Percentiles rank a stretch among this genome's conserved stretches.
Evolutionary conservation across 345 rosid species (phyloP).

Genomic region (Hypericum androsaemum): DNA sequence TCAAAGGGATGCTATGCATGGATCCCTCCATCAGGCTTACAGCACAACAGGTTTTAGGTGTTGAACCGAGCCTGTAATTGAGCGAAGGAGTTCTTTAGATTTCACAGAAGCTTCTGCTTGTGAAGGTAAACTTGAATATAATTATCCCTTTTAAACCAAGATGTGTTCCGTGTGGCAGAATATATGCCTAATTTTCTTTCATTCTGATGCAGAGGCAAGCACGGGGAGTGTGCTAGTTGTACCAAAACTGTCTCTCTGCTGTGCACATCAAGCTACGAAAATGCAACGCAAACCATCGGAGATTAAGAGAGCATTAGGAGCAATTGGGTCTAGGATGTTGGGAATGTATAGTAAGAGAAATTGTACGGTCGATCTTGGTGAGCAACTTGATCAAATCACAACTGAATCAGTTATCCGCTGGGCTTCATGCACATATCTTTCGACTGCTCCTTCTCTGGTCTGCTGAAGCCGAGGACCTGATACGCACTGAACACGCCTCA

Average conservation of each 20-base stretch:
- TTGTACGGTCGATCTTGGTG: constrained; percentile 49
- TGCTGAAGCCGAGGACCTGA: constrained; percentile 23
- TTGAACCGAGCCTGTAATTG: constrained; percentile 7
- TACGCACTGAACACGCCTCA: neutral
- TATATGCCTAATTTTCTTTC: neutral
- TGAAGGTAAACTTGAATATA: constrained; percentile 25
- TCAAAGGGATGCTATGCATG: constrained; percentile 47
- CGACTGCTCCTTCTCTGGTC: constrained; percentile 42
- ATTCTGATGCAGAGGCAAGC: constrained; percentile 18
- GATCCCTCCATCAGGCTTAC: constrained; percentile 40
- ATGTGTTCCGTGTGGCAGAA: neutral
- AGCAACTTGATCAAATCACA: constrained; percentile 36
- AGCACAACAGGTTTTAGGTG: constrained; percentile 51
- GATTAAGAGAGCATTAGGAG: constrained; percentile 27
- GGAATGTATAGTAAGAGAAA: constrained; percentile 44
- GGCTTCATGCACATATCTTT: constrained; percentile 54
- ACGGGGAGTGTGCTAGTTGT: constrained; percentile 19
- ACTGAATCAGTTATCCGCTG: constrained; percentile 56
- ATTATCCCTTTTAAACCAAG: too few relatives aligned
- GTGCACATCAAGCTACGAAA: constrained; percentile 19
- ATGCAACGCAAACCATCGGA: constrained; percentile 22
- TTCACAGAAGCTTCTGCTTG: constrained; percentile 9
- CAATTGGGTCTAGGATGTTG: constrained; percentile 26
- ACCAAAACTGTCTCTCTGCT: constrained; percentile 17
- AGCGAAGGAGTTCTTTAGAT: constrained; percentile 13